These are phyloP conservation scores for Cytospora leucostoma DNA, from an alignment of 2,329 filamentous ascomycete genomes.

Conservation along the genomic window DNA sequence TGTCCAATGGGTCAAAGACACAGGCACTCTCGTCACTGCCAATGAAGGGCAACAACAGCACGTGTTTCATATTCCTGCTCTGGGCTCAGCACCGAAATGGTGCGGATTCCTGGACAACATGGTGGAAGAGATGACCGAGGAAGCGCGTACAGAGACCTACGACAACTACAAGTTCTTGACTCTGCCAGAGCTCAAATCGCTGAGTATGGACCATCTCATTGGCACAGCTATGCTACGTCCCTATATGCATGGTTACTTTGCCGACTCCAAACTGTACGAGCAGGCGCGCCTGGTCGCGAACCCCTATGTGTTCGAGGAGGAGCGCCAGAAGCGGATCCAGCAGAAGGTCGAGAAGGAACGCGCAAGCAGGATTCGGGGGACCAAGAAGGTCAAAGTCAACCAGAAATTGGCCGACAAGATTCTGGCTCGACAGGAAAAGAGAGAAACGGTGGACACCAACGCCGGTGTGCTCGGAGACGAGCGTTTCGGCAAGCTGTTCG, in stretches of 20 bases:
- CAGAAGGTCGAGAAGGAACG: slow-evolving; percentile 97
- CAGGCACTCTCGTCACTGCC: slow-evolving; percentile 92
- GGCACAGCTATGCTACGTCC: slow-evolving; percentile 87
- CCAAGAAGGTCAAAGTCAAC: slow-evolving; percentile 98
- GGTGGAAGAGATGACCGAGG: slow-evolving; percentile 97
- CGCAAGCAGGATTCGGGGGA: slow-evolving; percentile 89
- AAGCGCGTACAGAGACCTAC: slow-evolving; percentile 77
- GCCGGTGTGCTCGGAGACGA: slow-evolving; percentile 76
- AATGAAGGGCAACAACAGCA: slow-evolving; percentile 97
- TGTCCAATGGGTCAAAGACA: slow-evolving; percentile 88
- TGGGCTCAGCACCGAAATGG: slow-evolving; percentile 93
- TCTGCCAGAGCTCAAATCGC: slow-evolving; percentile 76
- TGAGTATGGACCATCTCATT: slow-evolving; percentile 86
- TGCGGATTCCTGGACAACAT: slow-evolving; percentile 96
- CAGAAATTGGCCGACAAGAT: slow-evolving; percentile 75
- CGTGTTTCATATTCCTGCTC: slow-evolving; percentile 89
- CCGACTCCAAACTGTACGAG: slow-evolving; percentile 92
- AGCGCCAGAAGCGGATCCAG: slow-evolving; percentile 85
- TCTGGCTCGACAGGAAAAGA: slow-evolving; percentile 64
- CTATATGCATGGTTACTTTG: slow-evolving; percentile 99
- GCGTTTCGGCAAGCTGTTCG: slow-evolving; percentile 86
- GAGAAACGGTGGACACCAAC: slow-evolving; percentile 57
- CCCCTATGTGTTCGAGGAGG: slow-evolving; percentile 90
- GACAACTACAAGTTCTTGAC: slow-evolving; percentile 99
- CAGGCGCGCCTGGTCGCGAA: slow-evolving; percentile 91